phyloP scores from a whole-genome alignment of 495 filamentous ascomycete species.

The Aspergillus diversus region DNA sequence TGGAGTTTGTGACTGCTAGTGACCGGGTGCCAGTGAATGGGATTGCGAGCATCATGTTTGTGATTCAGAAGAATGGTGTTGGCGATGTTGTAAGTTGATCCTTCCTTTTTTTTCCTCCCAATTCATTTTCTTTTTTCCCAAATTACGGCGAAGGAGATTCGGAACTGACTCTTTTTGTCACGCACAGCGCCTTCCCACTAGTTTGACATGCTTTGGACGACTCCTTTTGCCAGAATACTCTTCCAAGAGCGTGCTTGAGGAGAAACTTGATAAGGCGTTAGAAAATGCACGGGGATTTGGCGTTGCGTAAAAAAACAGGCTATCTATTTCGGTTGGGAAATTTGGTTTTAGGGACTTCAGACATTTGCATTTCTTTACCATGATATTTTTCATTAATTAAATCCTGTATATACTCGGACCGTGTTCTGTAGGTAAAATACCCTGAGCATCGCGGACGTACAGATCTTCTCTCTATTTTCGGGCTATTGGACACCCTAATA shows the following conservation, averaged over 20 bases:
- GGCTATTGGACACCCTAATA: too few species aligned
- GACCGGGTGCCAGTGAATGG: constrained; percentile 89
- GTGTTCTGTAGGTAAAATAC: not conserved
- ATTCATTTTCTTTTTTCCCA: too few species aligned
- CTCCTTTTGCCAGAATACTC: constrained; percentile 83
- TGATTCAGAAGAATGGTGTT: constrained; percentile 77
- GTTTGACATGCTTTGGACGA: constrained; percentile 87
- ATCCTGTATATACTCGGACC: not conserved
- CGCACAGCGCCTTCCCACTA: constrained; percentile 70
- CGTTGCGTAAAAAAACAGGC: constrained; percentile 48
- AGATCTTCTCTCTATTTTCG: too few species aligned
- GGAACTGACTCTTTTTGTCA: not conserved
- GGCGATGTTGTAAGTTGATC: constrained; percentile 53
- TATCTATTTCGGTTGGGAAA: constrained; percentile 10
- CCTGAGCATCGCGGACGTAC: too few species aligned
- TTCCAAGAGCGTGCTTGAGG: constrained; percentile 64
- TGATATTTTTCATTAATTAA: too few species aligned
- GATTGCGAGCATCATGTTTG: constrained; percentile 76
- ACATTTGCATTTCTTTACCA: too few species aligned
- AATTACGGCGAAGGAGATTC: constrained; percentile 18
- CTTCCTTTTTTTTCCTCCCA: not conserved
- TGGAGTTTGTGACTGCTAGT: constrained; percentile 95
- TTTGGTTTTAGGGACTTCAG: constrained; percentile 5
- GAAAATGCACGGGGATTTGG: constrained; percentile 96
- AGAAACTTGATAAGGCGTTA: constrained; percentile 78